phyloP scores from a whole-genome alignment of 345 rosid genomes.

The Linum trigynum region DNA sequence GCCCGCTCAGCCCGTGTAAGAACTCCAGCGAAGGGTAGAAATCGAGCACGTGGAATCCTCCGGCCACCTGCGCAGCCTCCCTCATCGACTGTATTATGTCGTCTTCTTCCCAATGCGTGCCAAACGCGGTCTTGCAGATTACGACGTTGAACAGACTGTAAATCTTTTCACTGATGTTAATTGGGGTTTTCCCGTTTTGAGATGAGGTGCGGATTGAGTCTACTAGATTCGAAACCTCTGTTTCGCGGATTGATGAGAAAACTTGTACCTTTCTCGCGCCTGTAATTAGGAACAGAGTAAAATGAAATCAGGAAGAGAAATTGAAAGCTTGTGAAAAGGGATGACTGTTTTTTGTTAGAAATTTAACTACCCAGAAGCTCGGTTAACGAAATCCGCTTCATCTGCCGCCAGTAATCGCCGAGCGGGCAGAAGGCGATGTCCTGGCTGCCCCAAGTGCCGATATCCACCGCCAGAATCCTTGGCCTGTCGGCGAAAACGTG shows the following conservation, averaged over 20 bases:
- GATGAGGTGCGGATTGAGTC: neutral
- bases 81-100: neutral
- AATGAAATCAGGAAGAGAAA: too few relatives aligned
- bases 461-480: neutral
- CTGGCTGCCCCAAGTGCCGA: neutral
- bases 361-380: neutral
- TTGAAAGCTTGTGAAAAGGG: too few relatives aligned
- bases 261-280: conserved; percentile 3
- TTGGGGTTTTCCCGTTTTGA: neutral
- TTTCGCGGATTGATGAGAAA: neutral
- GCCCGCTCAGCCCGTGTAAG: conserved; percentile 2
- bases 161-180: conserved; percentile 1
- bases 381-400: too few relatives aligned
- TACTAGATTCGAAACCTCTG: conserved; percentile 8
- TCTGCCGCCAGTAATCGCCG: conserved; percentile 12
- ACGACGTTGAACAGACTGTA: conserved; percentile 2
- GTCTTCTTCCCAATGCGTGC: conserved; percentile 8
- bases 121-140: conserved; percentile 12
- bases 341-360: too few relatives aligned
- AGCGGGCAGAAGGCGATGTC: conserved; percentile 11
- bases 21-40: neutral
- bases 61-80: neutral
- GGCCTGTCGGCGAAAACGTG: neutral
- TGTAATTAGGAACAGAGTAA: too few relatives aligned
- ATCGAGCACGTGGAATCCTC: neutral